A percentile compares a stretch with the other conserved stretches of the same genome.
These are phyloP conservation scores for Grosmannia serpens DNA, from an alignment of 2,329 filamentous ascomycete species.

Conservation along the genomic window DNA sequence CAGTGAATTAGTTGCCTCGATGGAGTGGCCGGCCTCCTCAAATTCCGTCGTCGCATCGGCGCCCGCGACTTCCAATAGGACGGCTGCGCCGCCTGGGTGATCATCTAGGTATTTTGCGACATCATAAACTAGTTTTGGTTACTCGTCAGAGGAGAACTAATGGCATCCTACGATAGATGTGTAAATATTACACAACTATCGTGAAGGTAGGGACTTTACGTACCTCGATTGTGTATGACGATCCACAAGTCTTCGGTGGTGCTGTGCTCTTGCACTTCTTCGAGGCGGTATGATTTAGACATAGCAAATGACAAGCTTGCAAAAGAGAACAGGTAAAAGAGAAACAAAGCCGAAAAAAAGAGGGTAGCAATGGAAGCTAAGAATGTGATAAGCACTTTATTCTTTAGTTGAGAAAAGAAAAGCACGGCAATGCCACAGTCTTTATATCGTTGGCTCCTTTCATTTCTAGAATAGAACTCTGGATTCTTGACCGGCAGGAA, in stretches of 20 bases:
- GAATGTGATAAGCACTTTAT: no score
- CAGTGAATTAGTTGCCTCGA: background rate
- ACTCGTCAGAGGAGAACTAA: no score
- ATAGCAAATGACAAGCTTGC: no score
- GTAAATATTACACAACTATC: background rate
- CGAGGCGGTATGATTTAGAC: background rate
- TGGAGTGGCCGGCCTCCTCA: background rate
- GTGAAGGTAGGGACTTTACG: background rate
- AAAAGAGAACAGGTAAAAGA: background rate
- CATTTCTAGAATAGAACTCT: background rate
- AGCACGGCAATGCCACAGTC: background rate
- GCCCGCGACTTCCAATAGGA: background rate
- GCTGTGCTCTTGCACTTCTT: background rate
- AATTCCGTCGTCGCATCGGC: background rate
- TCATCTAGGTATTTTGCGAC: background rate
- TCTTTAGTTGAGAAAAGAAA: no score
- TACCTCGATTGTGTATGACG: background rate
- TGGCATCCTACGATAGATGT: no score
- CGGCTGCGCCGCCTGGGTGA: background rate
- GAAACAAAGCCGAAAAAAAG: background rate
- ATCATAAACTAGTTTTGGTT: background rate
- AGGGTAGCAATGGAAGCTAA: no score
- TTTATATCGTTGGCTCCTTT: background rate
- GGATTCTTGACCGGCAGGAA: background rate
- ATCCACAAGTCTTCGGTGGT: background rate